Conservation (phyloP, 139 green algal species). For the Spirogloea muscicola region DNA sequence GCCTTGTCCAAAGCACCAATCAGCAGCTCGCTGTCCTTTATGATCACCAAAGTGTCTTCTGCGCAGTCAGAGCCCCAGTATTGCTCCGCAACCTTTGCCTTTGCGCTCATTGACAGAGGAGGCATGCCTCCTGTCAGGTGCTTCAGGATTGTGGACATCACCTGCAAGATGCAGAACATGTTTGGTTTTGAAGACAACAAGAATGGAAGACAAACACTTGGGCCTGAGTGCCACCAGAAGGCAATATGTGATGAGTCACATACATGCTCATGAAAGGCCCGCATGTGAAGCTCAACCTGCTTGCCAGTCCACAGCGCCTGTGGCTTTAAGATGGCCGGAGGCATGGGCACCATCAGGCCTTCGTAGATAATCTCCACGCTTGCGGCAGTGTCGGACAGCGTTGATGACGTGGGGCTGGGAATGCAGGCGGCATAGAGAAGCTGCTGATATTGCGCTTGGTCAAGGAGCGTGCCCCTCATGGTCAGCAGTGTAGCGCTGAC, state of each 20-base stretch:
- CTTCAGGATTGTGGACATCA: constrained; percentile 72
- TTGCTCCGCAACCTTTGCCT: constrained; percentile 69
- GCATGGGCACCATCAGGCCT: constrained; percentile 1
- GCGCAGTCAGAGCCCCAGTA: constrained; percentile 70
- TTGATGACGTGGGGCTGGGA: not conserved
- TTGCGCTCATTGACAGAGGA: constrained; percentile 67
- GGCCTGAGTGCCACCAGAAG: no score
- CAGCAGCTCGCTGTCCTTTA: constrained; percentile 64
- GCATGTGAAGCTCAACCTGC: no score
- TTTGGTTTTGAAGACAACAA: no score
- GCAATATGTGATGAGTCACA: no score
- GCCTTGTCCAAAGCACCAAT: constrained; percentile 90
- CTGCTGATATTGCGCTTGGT: constrained; percentile 67
- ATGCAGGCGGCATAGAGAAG: constrained; percentile 56
- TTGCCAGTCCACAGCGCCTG: constrained; percentile 86
- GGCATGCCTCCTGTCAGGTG: constrained; percentile 69
- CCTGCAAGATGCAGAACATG: no score
- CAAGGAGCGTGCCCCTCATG: constrained; percentile 79
- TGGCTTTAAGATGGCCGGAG: constrained; percentile 77
- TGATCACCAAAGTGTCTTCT: constrained; percentile 35
- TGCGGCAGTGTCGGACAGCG: no score
- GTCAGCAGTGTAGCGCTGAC: constrained; percentile 75
- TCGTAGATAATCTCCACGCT: no score
- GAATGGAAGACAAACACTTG: no score
- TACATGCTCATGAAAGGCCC: no score